These are phyloP conservation scores for Lactarius sanguifluus DNA, from an alignment of 768 basidiomycete genomes.

Conservation along the genomic window DNA sequence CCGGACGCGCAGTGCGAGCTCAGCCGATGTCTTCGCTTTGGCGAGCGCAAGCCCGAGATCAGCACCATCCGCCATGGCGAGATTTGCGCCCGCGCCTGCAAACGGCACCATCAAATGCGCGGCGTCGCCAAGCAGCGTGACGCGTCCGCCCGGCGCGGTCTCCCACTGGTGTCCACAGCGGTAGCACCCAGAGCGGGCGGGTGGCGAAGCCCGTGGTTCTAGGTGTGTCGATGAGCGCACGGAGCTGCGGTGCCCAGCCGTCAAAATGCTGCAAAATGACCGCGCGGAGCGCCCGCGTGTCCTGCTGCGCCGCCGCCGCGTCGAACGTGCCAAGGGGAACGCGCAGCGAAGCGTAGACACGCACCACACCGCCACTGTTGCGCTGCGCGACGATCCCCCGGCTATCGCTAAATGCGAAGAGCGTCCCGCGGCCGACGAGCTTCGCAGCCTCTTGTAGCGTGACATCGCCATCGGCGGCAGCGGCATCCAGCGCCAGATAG, in stretches of 20 bases:
- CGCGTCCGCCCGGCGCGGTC: constrained; percentile 20
- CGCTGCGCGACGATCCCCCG: constrained; percentile 37
- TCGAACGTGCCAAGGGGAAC: constrained; percentile 12
- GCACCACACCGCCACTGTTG: constrained; percentile 34
- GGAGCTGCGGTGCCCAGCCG: constrained; percentile 14
- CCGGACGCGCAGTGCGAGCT: constrained; percentile 2
- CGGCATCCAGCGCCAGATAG: constrained; percentile 31
- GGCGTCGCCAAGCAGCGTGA: constrained; percentile 39
- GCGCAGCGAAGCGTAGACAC: constrained; percentile 18
- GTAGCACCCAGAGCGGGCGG: constrained; percentile 28
- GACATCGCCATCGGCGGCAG: not conserved
- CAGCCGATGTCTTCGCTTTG: constrained; percentile 15
- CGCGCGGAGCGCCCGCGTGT: not conserved
- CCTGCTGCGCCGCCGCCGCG: not conserved
- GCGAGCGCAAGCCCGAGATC: constrained; percentile 26
- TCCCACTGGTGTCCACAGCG: constrained; percentile 25
- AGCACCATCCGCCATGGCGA: constrained; percentile 36
- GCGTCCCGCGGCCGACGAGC: constrained; percentile 36
- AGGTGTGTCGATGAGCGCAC: constrained; percentile 24
- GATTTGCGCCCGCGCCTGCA: constrained; percentile 41
- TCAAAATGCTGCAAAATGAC: constrained; percentile 3
- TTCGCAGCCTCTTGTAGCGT: not conserved
- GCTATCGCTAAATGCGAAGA: constrained; percentile 33
- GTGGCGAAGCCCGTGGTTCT: constrained; percentile 19
- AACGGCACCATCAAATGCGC: constrained; percentile 42